Evolutionary conservation across 768 basidiomycete species (phyloP), one percentile per base, ranked within the genome.

Genomic region (Psilocybe cubensis): DNA sequence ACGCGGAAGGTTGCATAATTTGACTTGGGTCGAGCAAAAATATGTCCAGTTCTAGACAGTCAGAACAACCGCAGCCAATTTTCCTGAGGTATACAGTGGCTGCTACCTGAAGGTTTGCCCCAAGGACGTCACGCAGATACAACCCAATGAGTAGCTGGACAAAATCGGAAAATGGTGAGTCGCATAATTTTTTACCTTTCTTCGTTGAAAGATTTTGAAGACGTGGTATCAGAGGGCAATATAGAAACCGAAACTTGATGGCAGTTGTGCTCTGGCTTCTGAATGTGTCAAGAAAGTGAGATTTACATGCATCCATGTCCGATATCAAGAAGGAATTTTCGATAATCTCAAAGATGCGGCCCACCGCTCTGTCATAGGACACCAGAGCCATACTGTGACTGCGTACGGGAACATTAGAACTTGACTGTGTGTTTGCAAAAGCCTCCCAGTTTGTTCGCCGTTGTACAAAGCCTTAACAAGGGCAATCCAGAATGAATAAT

Each of bases 21-120:
- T 2, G 24, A 51, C 10, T 33, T 6, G 62, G 53, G 25, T 65
- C 66, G 18, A 66, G 29, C 18, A 75, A 53, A 58, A 76, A 74
- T 0, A 12, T 49, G 53, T 75, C 67, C 24, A 76, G 25, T 21
- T 24, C 25, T 8, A 58, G 54, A 58, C 74, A 75, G 25, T 73
- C 67, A 11, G 14, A 12, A 47, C 72, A 75, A 21, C 72, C 69
- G 52, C 74, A 74, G 5, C 70, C 71, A 35, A 76, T 57, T 33
- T 70, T 72, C 25, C 71, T 66, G 31, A 72, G 57, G 18, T 54
- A 54, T 5, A 54, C 18, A n/a, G 40, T 55, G n/a, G n/a, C n/a
- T 25, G 56, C 21, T 3, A 49, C 4, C 5, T 58, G 62, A 38
- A 57, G 53, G 44, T 66, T 66, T 3, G 59, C 49, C 11, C 70